Evolutionary conservation across 306 rosid genomes (phyloP).

Genomic region (Cajanus cajan): DNA sequence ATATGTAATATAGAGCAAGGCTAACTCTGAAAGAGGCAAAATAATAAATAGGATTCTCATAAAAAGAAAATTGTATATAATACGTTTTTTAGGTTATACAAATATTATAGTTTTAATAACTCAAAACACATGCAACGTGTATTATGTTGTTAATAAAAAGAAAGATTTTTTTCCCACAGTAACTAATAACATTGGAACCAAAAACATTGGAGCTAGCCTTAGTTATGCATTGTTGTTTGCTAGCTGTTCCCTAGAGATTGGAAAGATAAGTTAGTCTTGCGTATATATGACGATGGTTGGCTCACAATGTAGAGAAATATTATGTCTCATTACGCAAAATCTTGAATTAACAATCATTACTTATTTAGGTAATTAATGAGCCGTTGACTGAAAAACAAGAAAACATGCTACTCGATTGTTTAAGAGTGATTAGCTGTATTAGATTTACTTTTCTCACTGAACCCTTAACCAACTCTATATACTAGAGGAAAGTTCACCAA

Average conservation of each 20-base stretch:
- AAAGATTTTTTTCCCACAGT: too few relatives aligned
- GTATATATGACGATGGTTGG: neutral
- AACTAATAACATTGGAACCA: too few relatives aligned
- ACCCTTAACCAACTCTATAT: slow-evolving; percentile 4
- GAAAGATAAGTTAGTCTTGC: neutral
- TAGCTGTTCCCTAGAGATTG: neutral
- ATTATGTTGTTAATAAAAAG: too few relatives aligned
- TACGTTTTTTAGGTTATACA: too few relatives aligned
- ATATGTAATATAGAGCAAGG: too few relatives aligned
- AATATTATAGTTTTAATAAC: too few relatives aligned
- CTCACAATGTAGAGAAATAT: neutral
- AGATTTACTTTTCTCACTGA: neutral
- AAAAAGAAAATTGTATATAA: too few relatives aligned
- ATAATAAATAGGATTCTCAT: too few relatives aligned
- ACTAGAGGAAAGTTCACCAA: slow-evolving; percentile 6
- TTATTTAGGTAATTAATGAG: neutral
- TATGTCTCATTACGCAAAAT: neutral
- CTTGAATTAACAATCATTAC: neutral
- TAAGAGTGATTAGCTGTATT: neutral
- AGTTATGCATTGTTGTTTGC: neutral
- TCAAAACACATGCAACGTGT: too few relatives aligned
- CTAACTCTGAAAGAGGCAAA: too few relatives aligned
- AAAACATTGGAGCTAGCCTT: too few relatives aligned
- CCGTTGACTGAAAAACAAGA: neutral
- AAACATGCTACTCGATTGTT: neutral